Evolutionary conservation across 1,284 basidiomycete species (phyloP), one percentile per base, ranked within the genome.

Genomic region (Polyporus tsugae): DNA sequence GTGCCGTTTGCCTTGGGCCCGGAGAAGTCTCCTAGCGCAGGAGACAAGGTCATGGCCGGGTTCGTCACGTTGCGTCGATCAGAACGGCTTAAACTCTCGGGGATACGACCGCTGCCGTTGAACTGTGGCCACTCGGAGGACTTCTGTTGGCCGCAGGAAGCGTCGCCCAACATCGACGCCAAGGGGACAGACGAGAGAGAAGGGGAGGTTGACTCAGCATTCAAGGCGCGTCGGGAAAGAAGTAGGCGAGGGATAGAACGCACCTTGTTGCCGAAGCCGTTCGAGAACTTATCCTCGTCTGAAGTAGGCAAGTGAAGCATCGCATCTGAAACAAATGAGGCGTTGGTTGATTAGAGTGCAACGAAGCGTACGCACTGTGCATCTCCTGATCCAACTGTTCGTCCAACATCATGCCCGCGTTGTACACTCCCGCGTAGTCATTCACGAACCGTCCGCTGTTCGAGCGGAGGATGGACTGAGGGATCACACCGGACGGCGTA

Each of bases 111-210:
- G 60, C 85, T 84, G 64, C 88, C 86, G 64, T 88, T 85, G 80
- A 96, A 98, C 77, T 94, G 94, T 55, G 96, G 94, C 97, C 97
- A 98, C 79, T 98, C 96, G 3, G 95, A 95, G 1, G 92, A 86
- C 78, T 94, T 94, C 76, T 92, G 89, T 22, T 88, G n/a, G 38
- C 83, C 83, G 67, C 91, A 88, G 58, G 81, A 7, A 29, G 29
- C 13, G 36, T 39, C n/a, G 36, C 19, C 35, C 61, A 95, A 95
- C 62, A 96, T 86, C 89, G 95, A 67, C 10, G 65, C 36, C 57
- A 49, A 42, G 29, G 19, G 35, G 17, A 33, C 17, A n/a, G 13
- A 9, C 1, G 29, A 62, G 60, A 29, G 52, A 64, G 53, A 64
- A 42, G 62, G 58, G 55, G n/a, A 55, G 17, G 33, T 36, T 4